Base-by-base conservation (phyloP, 768 basidiomycete genomes). In the Mycena crocata region DNA sequence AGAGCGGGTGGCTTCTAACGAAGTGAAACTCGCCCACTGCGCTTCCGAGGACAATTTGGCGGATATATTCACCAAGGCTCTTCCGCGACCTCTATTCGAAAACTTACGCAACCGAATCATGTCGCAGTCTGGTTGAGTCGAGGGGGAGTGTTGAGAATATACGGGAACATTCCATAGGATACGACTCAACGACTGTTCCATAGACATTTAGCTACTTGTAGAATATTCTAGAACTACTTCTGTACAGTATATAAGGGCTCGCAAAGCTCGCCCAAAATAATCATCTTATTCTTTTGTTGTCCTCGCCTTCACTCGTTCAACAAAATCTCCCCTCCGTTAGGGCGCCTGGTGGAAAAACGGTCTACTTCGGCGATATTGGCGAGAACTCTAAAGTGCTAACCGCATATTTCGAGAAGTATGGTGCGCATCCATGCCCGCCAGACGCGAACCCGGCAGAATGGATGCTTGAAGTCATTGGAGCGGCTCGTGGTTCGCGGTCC, bases 371-470 rank as follows among this genome's bases (percentile, higher is more conserved):
- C 23, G 85, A 87, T n/a, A 75, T 90, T 39, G 89, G 90, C 13
- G 69, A 77, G 32, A 85, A 87, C 64, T 79, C 88, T 0, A 67
- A 76, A 46, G 84, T 84, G 0, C 73, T 91, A 44, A 82, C 89
- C 60, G 75, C 78, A 21, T 92, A 92, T 77, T 90, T 92, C 67
- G 86, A 90, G 73, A 70, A 75, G 8, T 85, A 87, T 54, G 90
- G 90, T 23, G 87, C 84, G 2, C 75, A 81, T 5, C 67, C 71
- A 9, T 91, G 91, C 62, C 82, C 82, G 1, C 72, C 80, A 6
- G 80, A 84, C 10, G 90, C 83, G 70, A 93, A 93, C 71, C 89
- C 90, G 4, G 84, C 85, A 21, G 85, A 86, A 70, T 84, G 79
- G 76, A 78, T 77, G 76, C 76, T 85, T 42, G 76, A 80, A 34